Evolutionary conservation across 2,329 filamentous ascomycete genomes (phyloP).

Genomic region (Claviceps sp.): DNA sequence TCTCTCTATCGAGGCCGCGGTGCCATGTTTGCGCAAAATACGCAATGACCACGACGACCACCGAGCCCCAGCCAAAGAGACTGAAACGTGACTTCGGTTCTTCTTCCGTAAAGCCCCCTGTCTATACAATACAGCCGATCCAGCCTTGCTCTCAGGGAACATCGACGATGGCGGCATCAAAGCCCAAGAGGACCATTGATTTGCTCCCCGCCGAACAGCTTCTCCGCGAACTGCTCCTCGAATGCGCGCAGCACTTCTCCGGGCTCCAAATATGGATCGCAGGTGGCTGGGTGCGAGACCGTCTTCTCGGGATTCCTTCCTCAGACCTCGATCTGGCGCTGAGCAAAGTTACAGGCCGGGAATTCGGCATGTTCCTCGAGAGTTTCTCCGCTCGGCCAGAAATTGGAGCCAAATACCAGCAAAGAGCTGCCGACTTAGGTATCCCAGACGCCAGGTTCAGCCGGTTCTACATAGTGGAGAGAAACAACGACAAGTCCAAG

Average conservation of each 20-base stretch:
- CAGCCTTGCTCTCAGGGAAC: background rate
- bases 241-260: constrained; percentile 4
- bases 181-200: background rate
- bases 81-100: constrained; percentile 9
- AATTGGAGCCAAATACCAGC: constrained; percentile 1
- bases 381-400: constrained; percentile 3
- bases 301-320: constrained; percentile 8
- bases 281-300: constrained; percentile 11
- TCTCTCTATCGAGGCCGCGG: background rate
- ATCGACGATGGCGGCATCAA: background rate
- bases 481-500: constrained; percentile 8
- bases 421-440: constrained; percentile 3
- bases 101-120: background rate
- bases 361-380: constrained; percentile 7
- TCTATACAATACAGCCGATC: background rate
- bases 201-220: background rate
- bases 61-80: constrained; percentile 16
- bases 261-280: constrained; percentile 10
- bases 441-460: constrained; percentile 3
- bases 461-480: constrained; percentile 6
- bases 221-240: constrained; percentile 7
- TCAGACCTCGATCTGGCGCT: constrained; percentile 9
- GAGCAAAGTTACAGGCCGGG: constrained; percentile 7
- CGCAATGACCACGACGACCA: background rate
- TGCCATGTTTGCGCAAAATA: background rate